Evolutionary conservation across 306 rosid genomes (phyloP), one percentile per base, ranked within the genome.

Genomic region (Macrotyloma uniflorum): DNA sequence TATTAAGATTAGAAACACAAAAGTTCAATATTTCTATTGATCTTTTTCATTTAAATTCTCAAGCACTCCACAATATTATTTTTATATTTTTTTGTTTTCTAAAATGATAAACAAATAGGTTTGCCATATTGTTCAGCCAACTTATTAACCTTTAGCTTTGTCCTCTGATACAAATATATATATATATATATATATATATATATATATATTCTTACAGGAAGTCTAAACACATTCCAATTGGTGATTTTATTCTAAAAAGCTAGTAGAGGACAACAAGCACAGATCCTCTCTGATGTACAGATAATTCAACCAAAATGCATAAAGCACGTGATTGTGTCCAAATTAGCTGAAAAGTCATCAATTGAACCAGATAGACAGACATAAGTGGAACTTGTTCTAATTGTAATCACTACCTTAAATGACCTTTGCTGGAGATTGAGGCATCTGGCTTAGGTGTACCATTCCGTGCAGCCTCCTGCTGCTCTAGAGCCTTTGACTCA

Each of bases 401-500:
- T 68, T 71, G 63, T 40, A 70, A 38, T 24, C 53, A 42, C 67
- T 86, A 95, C 98, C 98, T 95, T 66, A 95, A 81, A 81, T 95
- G 98, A 79, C 98, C 98, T 77, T 95, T 95, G 89, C 98, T 95
- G 82, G 98, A 95, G 82, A 95, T 95, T 47, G 98, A 95, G 69
- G 98, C 98, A 87, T 95, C 98, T 76, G 98, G 96, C 85, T 95
- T 95, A 54, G 98, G 98, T 66, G 98, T 91, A 74, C 98, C 98
- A 67, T 91, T 93, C 23, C 98, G 91, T 32, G 98, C 98, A 85
- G 98, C 98, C 82, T 95, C 98, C 83, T 92, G 98, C 85, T 95
- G 98, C 89, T 95, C 98, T 51, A 95, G 73, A 87, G 98, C 97
- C 89, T 95, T 95, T 40, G 98, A 95, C 88, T 95, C 98, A 5